Conservation (phyloP, 129 eudicot species). For the Artemisia annua region DNA sequence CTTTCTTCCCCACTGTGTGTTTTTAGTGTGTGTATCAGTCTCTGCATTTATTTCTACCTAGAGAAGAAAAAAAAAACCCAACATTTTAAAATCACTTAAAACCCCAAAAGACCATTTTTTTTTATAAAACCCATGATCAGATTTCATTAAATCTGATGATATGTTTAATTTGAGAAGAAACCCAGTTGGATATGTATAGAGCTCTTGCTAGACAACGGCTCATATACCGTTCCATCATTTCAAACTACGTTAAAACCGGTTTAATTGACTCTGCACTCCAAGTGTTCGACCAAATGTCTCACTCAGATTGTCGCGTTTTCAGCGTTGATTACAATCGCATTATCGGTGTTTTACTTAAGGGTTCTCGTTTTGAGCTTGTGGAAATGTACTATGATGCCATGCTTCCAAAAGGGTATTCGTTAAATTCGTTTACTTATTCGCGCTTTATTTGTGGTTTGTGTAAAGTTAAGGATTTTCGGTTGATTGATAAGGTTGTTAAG, state of each 20-base stretch:
- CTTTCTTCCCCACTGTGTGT: too few relatives aligned
- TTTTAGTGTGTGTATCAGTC: too few relatives aligned
- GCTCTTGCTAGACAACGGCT: too few relatives aligned
- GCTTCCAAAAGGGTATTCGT: constrained; percentile 75
- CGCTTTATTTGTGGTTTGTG: constrained; percentile 81
- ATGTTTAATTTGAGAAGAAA: constrained; percentile 49
- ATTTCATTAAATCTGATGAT: constrained; percentile 35
- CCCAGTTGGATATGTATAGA: constrained; percentile 71
- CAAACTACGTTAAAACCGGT: constrained; percentile 65
- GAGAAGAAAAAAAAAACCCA: too few relatives aligned
- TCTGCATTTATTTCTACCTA: too few relatives aligned
- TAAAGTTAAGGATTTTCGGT: constrained; percentile 67
- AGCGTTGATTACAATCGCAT: constrained; percentile 85
- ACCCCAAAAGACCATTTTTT: too few relatives aligned
- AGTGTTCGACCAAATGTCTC: constrained; percentile 87
- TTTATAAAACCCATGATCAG: too few relatives aligned
- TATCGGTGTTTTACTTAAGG: constrained; percentile 68
- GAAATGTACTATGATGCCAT: constrained; percentile 60
- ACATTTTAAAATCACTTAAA: neutral
- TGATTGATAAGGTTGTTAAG: constrained; percentile 56
- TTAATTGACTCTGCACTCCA: constrained; percentile 67
- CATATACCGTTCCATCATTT: constrained; percentile 62
- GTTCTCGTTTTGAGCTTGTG: constrained; percentile 69
- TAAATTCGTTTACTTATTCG: constrained; percentile 83
- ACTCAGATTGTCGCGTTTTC: constrained; percentile 74